Evolutionary conservation across 495 filamentous ascomycete species (phyloP).

Genomic region (Talaromyces thailandensis): DNA sequence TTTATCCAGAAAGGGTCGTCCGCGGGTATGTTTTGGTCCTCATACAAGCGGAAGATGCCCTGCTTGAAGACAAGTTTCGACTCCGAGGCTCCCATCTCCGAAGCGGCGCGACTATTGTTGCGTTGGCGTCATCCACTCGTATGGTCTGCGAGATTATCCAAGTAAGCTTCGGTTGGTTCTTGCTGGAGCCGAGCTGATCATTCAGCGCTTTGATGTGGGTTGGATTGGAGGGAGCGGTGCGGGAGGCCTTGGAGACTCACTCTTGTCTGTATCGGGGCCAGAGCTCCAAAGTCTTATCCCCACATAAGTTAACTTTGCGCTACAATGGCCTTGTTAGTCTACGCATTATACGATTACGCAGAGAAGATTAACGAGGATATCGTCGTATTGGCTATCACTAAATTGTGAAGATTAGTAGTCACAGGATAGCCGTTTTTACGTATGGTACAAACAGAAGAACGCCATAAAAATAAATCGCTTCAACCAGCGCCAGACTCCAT

Average conservation of each 20-base stretch:
- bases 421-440: background rate
- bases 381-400: background rate
- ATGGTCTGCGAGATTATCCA: background rate
- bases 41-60: slow-evolving; percentile 94
- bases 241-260: background rate
- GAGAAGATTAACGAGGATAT: background rate
- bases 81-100: slow-evolving; percentile 89
- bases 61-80: slow-evolving; percentile 99
- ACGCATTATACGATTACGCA: too few relatives aligned
- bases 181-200: background rate
- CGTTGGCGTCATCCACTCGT: background rate
- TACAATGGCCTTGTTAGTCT: background rate
- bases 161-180: background rate
- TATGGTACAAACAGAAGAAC: background rate
- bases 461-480: background rate
- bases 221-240: background rate
- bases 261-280: background rate
- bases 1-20: slow-evolving; percentile 92
- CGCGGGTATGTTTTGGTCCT: slow-evolving; percentile 77
- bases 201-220: background rate
- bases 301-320: background rate
- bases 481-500: slow-evolving; percentile 8
- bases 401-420: background rate
- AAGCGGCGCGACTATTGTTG: slow-evolving; percentile 1
- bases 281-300: background rate